phyloP scores from a whole-genome alignment of 2,329 filamentous ascomycete species.

The Coniochaeta sp. region DNA sequence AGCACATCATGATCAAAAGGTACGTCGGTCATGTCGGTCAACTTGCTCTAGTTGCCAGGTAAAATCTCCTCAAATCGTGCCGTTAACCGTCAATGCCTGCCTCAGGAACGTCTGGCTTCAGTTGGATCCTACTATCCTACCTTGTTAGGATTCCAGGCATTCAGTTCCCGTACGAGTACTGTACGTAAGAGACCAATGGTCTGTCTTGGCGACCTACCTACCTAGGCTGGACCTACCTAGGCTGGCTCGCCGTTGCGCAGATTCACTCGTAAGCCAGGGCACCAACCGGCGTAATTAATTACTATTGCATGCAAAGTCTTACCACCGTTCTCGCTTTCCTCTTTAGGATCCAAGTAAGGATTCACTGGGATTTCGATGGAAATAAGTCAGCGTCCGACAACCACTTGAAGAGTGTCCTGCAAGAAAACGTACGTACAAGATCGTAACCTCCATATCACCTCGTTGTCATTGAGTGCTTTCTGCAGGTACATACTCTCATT shows the following conservation, averaged over 20 bases:
- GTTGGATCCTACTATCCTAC: background rate
- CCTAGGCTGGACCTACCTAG: background rate
- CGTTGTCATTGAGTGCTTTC: background rate
- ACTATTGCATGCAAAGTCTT: background rate
- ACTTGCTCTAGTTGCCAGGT: too few relatives aligned
- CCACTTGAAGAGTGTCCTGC: background rate
- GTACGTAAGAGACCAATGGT: background rate
- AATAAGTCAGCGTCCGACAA: background rate
- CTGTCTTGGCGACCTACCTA: background rate
- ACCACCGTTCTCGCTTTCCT: background rate
- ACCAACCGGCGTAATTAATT: background rate
- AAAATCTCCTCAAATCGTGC: background rate
- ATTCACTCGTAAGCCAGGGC: background rate
- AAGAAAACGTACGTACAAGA: background rate
- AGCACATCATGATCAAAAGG: too few relatives aligned
- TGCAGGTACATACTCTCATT: background rate
- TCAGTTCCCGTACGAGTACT: background rate
- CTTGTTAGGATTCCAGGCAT: background rate
- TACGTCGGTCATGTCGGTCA: too few relatives aligned
- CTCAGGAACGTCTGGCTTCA: too few relatives aligned
- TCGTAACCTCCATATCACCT: background rate
- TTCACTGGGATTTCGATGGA: background rate
- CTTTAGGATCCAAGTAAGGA: background rate
- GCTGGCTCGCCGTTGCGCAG: background rate
- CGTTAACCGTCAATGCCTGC: background rate